Conservation (phyloP, 2,329 filamentous ascomycete genomes). For the Venturia oleaginea region DNA sequence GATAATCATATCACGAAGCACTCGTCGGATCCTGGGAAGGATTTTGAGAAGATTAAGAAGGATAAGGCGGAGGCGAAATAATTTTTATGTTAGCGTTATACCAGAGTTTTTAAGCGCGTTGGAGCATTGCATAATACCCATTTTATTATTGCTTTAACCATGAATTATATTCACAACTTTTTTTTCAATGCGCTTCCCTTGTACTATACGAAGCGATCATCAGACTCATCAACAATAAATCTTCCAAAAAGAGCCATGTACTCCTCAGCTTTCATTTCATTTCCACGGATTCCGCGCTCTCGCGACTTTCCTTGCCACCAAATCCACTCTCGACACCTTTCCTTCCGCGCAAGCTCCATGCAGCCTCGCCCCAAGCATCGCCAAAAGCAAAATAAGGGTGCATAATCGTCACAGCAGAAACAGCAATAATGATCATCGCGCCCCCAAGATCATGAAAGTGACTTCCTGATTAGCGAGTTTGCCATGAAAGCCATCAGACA, state of each 20-base stretch:
- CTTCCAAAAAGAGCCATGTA: not conserved
- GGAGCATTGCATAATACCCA: not conserved
- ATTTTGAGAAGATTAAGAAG: slow-evolving; percentile 21
- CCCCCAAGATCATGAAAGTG: slow-evolving; percentile 43
- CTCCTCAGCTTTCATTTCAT: not conserved
- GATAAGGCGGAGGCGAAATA: not conserved
- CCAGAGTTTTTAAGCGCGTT: not conserved
- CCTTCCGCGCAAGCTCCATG: slow-evolving; percentile 5
- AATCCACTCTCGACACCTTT: not conserved
- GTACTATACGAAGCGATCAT: not conserved
- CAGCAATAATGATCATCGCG: slow-evolving; percentile 43
- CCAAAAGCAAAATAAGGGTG: slow-evolving; percentile 34
- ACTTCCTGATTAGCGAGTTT: slow-evolving; percentile 39
- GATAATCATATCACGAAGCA: slow-evolving; percentile 22
- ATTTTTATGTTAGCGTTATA: not conserved
- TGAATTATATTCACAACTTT: not conserved
- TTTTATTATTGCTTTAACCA: not conserved
- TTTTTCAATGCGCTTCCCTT: not conserved
- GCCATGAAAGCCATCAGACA: slow-evolving; percentile 38
- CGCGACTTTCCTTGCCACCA: not conserved
- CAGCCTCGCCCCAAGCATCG: slow-evolving; percentile 10
- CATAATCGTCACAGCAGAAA: slow-evolving; percentile 36
- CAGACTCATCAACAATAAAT: not conserved
- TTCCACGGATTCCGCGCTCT: not conserved
- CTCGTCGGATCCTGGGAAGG: slow-evolving; percentile 18